Percentiles rank a stretch among this genome's conserved stretches.
Conservation (phyloP, 768 basidiomycete species). For the Gloeostereum incarnatum region DNA sequence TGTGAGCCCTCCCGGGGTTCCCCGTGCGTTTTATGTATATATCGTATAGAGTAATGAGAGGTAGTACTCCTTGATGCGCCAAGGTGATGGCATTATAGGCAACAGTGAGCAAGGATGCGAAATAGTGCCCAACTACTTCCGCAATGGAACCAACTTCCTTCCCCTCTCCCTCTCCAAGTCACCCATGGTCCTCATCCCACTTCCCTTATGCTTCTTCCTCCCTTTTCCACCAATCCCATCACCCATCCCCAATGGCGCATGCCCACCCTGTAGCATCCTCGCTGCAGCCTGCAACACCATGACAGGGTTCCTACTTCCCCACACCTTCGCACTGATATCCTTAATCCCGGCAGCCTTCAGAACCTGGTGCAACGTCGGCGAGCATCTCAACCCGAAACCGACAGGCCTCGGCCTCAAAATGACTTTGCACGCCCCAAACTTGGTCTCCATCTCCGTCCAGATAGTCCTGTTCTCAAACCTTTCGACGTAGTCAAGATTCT, state of each 20-base stretch:
- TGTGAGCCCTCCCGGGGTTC: too few species aligned
- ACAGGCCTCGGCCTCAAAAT: constrained; percentile 75
- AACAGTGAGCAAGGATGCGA: too few species aligned
- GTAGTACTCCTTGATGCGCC: too few species aligned
- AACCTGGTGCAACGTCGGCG: constrained; percentile 82
- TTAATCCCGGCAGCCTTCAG: constrained; percentile 92
- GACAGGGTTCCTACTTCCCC: constrained; percentile 82
- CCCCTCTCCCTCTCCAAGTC: constrained; percentile 81
- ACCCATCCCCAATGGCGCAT: constrained; percentile 74
- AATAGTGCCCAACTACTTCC: constrained; percentile 41
- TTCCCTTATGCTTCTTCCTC: constrained; percentile 64
- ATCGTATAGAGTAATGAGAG: too few species aligned
- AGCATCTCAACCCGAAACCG: constrained; percentile 89
- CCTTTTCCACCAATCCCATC: constrained; percentile 71
- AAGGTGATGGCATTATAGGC: too few species aligned
- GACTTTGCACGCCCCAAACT: constrained; percentile 78
- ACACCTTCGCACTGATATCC: constrained; percentile 91
- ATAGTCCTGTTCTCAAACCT: constrained; percentile 94
- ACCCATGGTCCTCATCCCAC: constrained; percentile 54
- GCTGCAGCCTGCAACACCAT: constrained; percentile 83
- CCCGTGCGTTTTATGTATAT: too few species aligned
- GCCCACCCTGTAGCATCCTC: constrained; percentile 78
- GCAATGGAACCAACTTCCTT: constrained; percentile 61
- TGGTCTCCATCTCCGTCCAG: constrained; percentile 82
- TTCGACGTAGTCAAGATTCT: constrained; percentile 87